Conservation (phyloP, 2,329 filamentous ascomycete genomes). For the Colletotrichum gigasporum region DNA sequence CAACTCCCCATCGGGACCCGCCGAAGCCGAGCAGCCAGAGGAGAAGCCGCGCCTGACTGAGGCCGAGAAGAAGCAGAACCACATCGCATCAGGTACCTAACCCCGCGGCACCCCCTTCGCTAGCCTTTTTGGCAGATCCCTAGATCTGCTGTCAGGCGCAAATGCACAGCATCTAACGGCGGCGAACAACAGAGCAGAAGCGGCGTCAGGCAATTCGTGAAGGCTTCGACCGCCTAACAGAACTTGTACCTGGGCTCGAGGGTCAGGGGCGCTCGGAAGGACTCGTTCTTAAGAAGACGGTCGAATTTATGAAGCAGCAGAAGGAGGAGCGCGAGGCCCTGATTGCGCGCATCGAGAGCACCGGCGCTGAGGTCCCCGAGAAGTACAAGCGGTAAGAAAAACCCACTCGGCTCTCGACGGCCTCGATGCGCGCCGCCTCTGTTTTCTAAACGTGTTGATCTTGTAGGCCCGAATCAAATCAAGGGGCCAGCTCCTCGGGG, state of each 20-base stretch:
- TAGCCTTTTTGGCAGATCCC: neutral
- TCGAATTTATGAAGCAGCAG: slow-evolving; percentile 71
- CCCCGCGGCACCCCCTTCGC: neutral
- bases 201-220: slow-evolving; percentile 75
- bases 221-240: slow-evolving; percentile 83
- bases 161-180: neutral
- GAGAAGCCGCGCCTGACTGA: slow-evolving; percentile 63
- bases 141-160: neutral
- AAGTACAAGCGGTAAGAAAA: slow-evolving; percentile 53
- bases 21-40: slow-evolving; percentile 40
- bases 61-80: slow-evolving; percentile 65
- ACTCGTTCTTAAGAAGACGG: slow-evolving; percentile 78
- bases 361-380: slow-evolving; percentile 65
- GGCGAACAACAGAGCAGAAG: slow-evolving; percentile 49
- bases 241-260: slow-evolving; percentile 82
- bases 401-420: neutral
- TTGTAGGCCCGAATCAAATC: no score
- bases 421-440: no score
- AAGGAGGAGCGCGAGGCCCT: slow-evolving; percentile 67
- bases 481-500: no score
- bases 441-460: no score
- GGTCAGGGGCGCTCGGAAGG: slow-evolving; percentile 88
- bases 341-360: slow-evolving; percentile 66
- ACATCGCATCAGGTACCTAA: slow-evolving; percentile 60
- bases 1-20: slow-evolving; percentile 23